Evolutionary conservation across 179 eudicot species (phyloP).

Genomic region (Drosera spatulata): DNA sequence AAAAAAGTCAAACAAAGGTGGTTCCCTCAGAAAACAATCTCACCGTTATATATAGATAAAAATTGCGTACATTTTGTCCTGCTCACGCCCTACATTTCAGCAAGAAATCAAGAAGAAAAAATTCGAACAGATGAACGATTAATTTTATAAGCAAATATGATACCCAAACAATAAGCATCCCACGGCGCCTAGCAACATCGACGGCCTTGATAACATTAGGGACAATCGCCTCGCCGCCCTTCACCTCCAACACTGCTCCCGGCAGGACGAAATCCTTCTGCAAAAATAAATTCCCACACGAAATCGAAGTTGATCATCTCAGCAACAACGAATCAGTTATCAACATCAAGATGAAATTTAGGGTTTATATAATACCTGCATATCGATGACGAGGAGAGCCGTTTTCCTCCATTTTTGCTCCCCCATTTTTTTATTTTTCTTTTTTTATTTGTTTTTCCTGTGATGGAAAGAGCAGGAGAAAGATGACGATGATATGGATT

Average conservation of each 20-base stretch:
- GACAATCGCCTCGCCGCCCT: constrained; percentile 70
- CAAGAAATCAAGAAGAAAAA: neutral
- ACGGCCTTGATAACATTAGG: constrained; percentile 79
- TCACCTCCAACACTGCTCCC: constrained; percentile 42
- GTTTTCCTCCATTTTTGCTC: constrained; percentile 37
- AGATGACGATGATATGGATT: no score
- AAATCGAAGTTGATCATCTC: neutral
- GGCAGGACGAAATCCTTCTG: constrained; percentile 82
- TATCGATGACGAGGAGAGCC: constrained; percentile 77
- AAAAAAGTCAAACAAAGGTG: no score
- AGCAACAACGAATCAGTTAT: neutral
- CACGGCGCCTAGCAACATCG: constrained; percentile 68
- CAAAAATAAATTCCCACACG: neutral
- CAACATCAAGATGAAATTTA: neutral
- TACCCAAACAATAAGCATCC: constrained; percentile 75
- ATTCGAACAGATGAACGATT: neutral
- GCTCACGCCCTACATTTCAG: no score
- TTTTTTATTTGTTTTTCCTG: no score
- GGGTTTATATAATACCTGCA: constrained; percentile 42
- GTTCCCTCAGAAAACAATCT: no score
- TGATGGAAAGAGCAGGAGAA: no score
- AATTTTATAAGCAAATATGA: no score
- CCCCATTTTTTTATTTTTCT: no score
- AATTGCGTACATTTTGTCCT: no score
- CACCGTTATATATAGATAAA: no score